A percentile compares a stretch with the other conserved stretches of the same genome.
Conservation (phyloP, 2,329 filamentous ascomycete genomes). For the Pyrenophora graminea region DNA sequence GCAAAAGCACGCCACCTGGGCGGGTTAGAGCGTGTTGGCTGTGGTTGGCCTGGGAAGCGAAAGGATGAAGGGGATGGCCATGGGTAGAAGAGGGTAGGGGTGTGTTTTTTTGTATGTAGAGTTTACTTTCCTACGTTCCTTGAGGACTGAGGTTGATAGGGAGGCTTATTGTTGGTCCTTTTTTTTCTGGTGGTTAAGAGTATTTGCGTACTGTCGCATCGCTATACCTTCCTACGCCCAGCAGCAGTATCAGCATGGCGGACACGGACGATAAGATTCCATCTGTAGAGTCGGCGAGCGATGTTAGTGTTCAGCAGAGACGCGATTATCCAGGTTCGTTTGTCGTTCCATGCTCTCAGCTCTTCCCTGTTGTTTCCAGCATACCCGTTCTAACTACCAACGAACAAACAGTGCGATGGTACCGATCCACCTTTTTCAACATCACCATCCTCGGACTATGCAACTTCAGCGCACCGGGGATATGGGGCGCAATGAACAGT, state of each 20-base stretch:
- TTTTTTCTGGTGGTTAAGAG: not conserved
- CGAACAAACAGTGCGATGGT: conserved; percentile 62
- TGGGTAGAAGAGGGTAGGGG: not conserved
- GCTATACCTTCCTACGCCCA: too few relatives aligned
- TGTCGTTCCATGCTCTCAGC: too few relatives aligned
- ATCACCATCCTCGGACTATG: conserved; percentile 71
- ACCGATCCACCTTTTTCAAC: conserved; percentile 74
- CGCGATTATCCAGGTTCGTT: conserved; percentile 33
- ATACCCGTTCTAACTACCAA: too few relatives aligned
- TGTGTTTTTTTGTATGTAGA: not conserved
- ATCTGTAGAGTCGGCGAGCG: conserved; percentile 27
- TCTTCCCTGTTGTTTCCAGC: too few relatives aligned
- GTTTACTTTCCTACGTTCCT: too few relatives aligned
- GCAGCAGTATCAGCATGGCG: conserved; percentile 15
- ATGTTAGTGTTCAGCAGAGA: conserved; percentile 17
- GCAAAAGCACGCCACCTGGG: too few relatives aligned
- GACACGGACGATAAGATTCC: conserved; percentile 1
- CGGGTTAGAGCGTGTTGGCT: too few relatives aligned
- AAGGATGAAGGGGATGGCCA: not conserved
- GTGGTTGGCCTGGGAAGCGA: not conserved
- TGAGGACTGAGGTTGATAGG: too few relatives aligned
- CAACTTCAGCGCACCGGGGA: conserved; percentile 71
- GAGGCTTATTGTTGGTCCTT: too few relatives aligned
- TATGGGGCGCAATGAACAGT: conserved; percentile 74
- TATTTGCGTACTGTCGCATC: too few relatives aligned